Base-by-base conservation (phyloP, 495 filamentous ascomycete species). In the Trichodelitschia bisporula region DNA sequence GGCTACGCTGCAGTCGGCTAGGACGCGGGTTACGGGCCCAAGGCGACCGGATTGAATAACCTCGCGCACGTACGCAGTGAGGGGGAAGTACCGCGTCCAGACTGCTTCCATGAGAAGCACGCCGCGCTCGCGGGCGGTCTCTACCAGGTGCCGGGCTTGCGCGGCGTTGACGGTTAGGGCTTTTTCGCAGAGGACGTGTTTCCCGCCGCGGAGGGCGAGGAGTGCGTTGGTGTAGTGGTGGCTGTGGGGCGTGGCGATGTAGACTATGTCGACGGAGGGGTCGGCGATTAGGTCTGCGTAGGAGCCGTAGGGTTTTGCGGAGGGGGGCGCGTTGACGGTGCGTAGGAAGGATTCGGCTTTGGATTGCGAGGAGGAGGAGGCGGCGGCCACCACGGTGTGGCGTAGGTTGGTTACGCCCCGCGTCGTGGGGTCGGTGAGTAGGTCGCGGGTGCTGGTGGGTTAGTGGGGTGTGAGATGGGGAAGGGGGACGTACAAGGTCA, bases 81-180 rank as follows among this genome's bases (percentile, higher is more conserved):
- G 48, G 1, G 84, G 84, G 57, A 91, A 89, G 48, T 76, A 86
- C 15, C 84, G 57, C 23, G 83, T 93, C 84, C 86, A 93, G 9
- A 93, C 77, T 12, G 83, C 83, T 56, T 95, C 84, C 79, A 92
- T 91, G 21, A 95, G 50, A 55, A 93, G 92, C 14, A 92, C 44
- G n/a, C 68, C 65, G 62, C 89, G 90, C 41, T 64, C 56, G 41
- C 55, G 62, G 0, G 86, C 50, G 12, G 64, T 71, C 30, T 77
- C 66, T 31, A 70, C 62, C 11, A 93, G 58, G 36, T 72, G 71
- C 44, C 62, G 65, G 3, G 77, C 58, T 54, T 93, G 82, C 9
- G 66, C 57, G 6, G 79, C 82, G 44, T 77, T 93, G 35, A 84
- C 75, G 0, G 83, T 92, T 43, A 95, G 74, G 0, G 83, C 65